phyloP scores from a whole-genome alignment of 805 yeast genomes.

The Nematodospora valgi region DNA sequence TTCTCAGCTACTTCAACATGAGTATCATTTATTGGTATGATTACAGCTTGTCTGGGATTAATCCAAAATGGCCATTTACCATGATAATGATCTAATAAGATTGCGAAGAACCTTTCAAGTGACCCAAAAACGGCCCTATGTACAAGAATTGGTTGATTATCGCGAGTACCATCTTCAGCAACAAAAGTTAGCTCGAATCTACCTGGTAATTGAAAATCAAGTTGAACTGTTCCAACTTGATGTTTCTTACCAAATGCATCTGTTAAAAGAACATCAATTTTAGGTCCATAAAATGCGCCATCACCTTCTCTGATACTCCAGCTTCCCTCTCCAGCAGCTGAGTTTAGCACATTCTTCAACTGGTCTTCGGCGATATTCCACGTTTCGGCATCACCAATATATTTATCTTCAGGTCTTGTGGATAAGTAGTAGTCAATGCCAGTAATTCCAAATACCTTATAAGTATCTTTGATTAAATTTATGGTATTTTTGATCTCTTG shows the following conservation, averaged over 20 bases:
- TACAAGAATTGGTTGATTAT: conserved; percentile 82
- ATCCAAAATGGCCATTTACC: conserved; percentile 99
- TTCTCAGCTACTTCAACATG: conserved; percentile 55
- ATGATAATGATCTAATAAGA: conserved; percentile 80
- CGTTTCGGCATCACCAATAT: conserved; percentile 68
- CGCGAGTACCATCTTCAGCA: conserved; percentile 43
- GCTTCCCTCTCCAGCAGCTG: conserved; percentile 40
- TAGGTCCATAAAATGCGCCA: conserved; percentile 97
- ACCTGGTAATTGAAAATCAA: conserved; percentile 91
- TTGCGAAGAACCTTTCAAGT: conserved; percentile 86
- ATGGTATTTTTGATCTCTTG: conserved; percentile 71
- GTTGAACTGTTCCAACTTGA: conserved; percentile 93
- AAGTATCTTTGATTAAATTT: conserved; percentile 70
- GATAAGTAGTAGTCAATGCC: conserved; percentile 66
- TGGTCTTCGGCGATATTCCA: conserved; percentile 84
- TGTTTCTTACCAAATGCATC: conserved; percentile 81
- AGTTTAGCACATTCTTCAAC: conserved; percentile 56
- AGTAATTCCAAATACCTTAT: conserved; percentile 61
- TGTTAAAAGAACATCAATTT: conserved; percentile 78
- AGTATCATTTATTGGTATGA: conserved; percentile 72
- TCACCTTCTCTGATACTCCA: conserved; percentile 88
- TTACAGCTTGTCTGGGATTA: conserved; percentile 83
- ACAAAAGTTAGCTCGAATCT: conserved; percentile 74
- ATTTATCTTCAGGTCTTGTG: conserved; percentile 77
- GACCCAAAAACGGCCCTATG: conserved; percentile 97